Conservation (phyloP, 148 eudicot species). For the Bassia scoparia region DNA sequence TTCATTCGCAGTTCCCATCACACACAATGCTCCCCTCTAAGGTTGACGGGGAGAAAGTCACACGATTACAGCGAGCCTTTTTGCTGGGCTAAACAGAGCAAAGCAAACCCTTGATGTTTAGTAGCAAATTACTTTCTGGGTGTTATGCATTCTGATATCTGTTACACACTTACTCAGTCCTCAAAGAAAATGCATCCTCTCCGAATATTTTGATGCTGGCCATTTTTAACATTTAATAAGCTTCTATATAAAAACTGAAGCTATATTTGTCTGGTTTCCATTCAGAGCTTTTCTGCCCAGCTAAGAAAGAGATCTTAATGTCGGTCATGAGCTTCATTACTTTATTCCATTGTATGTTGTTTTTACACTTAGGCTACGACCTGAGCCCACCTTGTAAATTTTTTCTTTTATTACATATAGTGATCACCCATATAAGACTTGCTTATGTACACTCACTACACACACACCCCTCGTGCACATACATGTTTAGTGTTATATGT, state of each 20-base stretch:
- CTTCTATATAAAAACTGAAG: background rate
- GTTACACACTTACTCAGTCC: background rate
- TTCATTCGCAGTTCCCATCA: too few species aligned
- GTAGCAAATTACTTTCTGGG: background rate
- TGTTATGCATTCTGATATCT: background rate
- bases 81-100: background rate
- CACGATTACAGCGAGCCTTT: too few species aligned
- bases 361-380: background rate
- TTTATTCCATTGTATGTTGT: slow-evolving; percentile 6
- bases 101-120: background rate
- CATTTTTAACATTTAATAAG: background rate
- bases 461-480: too few species aligned
- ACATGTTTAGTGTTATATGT: too few species aligned
- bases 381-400: slow-evolving; percentile 7
- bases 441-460: too few species aligned
- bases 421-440: too few species aligned
- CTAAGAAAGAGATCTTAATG: slow-evolving; percentile 72
- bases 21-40: too few species aligned
- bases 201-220: background rate
- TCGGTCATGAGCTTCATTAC: slow-evolving; percentile 45
- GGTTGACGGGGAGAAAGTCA: too few species aligned
- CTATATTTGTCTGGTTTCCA: slow-evolving; percentile 14
- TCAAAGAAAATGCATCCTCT: background rate
- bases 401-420: background rate
- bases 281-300: slow-evolving; percentile 90